Evolutionary conservation across 2,329 filamentous ascomycete genomes (phyloP), one percentile per base, ranked within the genome.

Genomic region (Hypoxylon sp.): DNA sequence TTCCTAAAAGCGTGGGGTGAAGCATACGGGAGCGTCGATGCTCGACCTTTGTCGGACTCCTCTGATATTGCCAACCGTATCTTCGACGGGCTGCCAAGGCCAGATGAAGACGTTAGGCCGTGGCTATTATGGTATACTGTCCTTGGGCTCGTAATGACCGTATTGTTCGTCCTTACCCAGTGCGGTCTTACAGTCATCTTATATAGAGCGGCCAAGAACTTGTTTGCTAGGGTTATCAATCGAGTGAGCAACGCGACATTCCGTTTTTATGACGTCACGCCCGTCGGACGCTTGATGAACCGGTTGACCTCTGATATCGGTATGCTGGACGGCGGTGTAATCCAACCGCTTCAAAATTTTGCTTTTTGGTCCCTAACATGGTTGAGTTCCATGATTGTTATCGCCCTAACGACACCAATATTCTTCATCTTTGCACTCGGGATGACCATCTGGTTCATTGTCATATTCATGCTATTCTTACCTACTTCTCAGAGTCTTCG

Each of bases 1-100:
- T 94, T 96, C 48, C 84, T 97, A 59, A 97, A 97, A 76, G 86
- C 90, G 25, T 97, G 94, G 93, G 93, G 92, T 30, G 92, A 97
- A 76, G 89, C 89, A 5, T 95, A 94, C 77, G 81, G 83, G 6
- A 78, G 76, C 51, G 56, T 68, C 57, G 63, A 70, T 19, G 61
- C 48, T 30, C 68, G 11, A n/a, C 50, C 32, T 23, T 60, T 34
- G 32, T 55, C 65, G 17, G 57, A 46, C 5, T 52, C 62, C n/a
- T 65, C 67, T 6, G 49, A 65, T 61, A 63, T 66, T 43, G 69
- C 61, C 32, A 63, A 71, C 48, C 78, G 76, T 14, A 68, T 79
- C 7, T 80, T 88, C 65, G 79, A 84, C 45, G 80, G 81, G 6
- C 81, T 94, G 0, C 93, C 93, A 0, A 82, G 87, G 7, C 93